These are phyloP conservation scores for Phytophthora ohioensis DNA, from an alignment of 352 stramenopile species.

Conservation along the genomic window DNA sequence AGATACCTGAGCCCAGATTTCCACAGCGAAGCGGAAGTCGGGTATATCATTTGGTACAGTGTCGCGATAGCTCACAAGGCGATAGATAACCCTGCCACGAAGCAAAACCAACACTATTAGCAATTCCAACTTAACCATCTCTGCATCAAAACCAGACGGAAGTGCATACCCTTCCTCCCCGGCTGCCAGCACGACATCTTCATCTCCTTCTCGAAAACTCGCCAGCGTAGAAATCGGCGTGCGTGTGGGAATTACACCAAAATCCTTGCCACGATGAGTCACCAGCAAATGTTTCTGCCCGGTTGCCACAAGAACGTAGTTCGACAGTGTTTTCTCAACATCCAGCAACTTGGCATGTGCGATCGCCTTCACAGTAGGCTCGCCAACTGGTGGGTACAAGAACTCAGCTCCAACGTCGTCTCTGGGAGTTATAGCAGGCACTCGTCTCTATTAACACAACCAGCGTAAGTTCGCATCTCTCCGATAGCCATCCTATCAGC, in stretches of 20 bases:
- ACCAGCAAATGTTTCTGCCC: slow-evolving; percentile 58
- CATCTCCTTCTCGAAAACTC: slow-evolving; percentile 28
- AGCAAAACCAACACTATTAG: slow-evolving; percentile 10
- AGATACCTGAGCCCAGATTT: slow-evolving; percentile 46
- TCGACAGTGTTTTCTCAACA: slow-evolving; percentile 60
- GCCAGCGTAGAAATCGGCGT: slow-evolving; percentile 46
- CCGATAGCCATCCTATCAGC: not conserved
- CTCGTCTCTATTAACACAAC: slow-evolving; percentile 26
- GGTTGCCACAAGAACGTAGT: slow-evolving; percentile 57
- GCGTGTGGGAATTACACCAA: slow-evolving; percentile 36
- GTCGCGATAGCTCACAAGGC: slow-evolving; percentile 42
- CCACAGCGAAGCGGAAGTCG: slow-evolving; percentile 43
- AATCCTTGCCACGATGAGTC: slow-evolving; percentile 48
- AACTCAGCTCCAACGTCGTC: slow-evolving; percentile 23
- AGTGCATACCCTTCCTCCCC: slow-evolving; percentile 58
- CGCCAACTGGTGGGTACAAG: slow-evolving; percentile 41
- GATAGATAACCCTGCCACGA: slow-evolving; percentile 52
- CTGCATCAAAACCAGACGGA: not conserved
- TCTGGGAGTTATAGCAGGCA: slow-evolving; percentile 12
- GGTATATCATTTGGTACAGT: slow-evolving; percentile 30
- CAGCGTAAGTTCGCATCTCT: not conserved
- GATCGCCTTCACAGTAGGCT: slow-evolving; percentile 50
- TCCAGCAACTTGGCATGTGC: slow-evolving; percentile 48
- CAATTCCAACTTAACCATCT: slow-evolving; percentile 1
- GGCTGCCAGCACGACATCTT: slow-evolving; percentile 51